These are phyloP conservation scores for Rosa rugosa DNA, from an alignment of 306 rosid genomes.

Conservation along the genomic window DNA sequence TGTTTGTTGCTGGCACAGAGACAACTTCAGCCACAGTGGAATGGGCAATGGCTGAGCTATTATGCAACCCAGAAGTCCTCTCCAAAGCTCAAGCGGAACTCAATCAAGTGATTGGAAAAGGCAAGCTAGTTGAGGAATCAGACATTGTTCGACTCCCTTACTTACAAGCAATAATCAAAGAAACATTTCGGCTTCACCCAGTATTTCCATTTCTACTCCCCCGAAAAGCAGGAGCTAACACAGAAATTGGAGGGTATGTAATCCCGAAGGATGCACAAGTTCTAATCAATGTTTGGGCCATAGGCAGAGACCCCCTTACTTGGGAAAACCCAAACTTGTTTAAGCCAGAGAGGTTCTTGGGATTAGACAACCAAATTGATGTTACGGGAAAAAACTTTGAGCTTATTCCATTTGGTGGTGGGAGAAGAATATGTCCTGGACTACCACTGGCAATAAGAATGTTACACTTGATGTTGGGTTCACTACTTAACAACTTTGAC, in stretches of 20 bases:
- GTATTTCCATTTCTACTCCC: slow-evolving; percentile 16
- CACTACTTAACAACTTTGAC: slow-evolving; percentile 33
- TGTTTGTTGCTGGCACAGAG: slow-evolving; percentile 23
- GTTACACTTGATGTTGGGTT: slow-evolving; percentile 40
- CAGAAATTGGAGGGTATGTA: slow-evolving; percentile 7
- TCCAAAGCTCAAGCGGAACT: slow-evolving; percentile 9
- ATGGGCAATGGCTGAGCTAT: slow-evolving; percentile 26
- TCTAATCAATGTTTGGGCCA: slow-evolving; percentile 27
- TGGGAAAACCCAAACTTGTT: slow-evolving; percentile 21
- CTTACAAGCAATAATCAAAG: slow-evolving; percentile 22
- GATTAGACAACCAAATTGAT: slow-evolving; percentile 11
- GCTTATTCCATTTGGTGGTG: slow-evolving; percentile 43
- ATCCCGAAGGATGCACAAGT: slow-evolving; percentile 32
- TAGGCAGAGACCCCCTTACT: slow-evolving; percentile 19
- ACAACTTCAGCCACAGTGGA: slow-evolving; percentile 20
- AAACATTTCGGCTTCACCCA: slow-evolving; percentile 12
- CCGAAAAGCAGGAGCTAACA: slow-evolving; percentile 14
- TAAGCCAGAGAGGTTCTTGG: slow-evolving; percentile 25
- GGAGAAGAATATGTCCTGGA: slow-evolving; percentile 46
- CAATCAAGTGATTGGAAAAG: slow-evolving; percentile 1
- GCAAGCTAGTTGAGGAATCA: slow-evolving; percentile 5
- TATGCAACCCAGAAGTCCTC: not conserved
- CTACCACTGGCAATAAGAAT: slow-evolving; percentile 30
- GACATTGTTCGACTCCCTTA: slow-evolving; percentile 13
- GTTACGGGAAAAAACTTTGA: slow-evolving; percentile 30